phyloP scores from a whole-genome alignment of 1,284 basidiomycete species.

The Fomitiporia mediterranea region DNA sequence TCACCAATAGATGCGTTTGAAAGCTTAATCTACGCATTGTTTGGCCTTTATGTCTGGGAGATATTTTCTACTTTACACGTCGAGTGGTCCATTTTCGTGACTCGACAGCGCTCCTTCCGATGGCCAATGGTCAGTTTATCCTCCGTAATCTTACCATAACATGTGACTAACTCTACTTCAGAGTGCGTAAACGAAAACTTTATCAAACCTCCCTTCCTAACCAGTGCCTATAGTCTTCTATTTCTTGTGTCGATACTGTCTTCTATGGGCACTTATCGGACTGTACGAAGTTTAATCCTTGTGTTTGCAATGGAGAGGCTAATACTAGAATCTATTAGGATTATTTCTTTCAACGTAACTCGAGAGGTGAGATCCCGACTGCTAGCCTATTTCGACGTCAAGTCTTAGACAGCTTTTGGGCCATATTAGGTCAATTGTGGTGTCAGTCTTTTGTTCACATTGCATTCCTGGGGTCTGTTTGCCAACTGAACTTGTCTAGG shows the following conservation, averaged over 20 bases:
- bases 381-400: background rate
- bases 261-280: conserved; percentile 56
- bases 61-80: conserved; percentile 56
- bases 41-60: conserved; percentile 67
- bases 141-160: background rate
- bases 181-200: conserved; percentile 7
- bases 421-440: conserved; percentile 53
- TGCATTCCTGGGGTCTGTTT: background rate
- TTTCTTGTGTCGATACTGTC: conserved; percentile 65
- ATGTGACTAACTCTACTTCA: conserved; percentile 7
- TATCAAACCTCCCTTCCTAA: conserved; percentile 11
- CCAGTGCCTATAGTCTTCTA: conserved; percentile 46
- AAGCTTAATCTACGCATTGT: conserved; percentile 53
- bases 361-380: conserved; percentile 34
- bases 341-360: conserved; percentile 51
- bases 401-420: background rate
- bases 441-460: conserved; percentile 33
- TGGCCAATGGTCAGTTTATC: conserved; percentile 54
- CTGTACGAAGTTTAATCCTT: conserved; percentile 37
- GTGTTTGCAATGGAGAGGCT: background rate
- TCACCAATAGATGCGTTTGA: conserved; percentile 44
- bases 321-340: conserved; percentile 33
- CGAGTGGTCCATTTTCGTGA: conserved; percentile 51
- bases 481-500: conserved; percentile 32
- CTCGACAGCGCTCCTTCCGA: conserved; percentile 48